Evolutionary conservation across 2,329 filamentous ascomycete genomes (phyloP), one percentile per base, ranked within the genome.

Genomic region (Trichoderma koningiopsis): DNA sequence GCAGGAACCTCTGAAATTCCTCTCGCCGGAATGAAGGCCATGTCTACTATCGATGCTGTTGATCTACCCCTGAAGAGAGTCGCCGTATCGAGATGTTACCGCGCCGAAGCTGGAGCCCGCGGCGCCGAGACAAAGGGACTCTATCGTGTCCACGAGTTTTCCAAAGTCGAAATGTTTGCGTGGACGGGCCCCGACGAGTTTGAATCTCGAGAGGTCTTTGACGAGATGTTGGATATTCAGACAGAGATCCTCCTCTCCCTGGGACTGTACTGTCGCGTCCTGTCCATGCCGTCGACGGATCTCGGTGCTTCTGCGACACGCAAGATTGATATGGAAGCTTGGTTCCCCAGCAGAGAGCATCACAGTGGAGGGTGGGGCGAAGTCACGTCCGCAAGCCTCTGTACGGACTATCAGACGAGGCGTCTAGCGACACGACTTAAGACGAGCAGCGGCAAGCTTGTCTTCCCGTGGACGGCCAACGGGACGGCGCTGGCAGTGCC

Each of bases 111-210:
- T 0, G 96, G 96, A 37, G 92, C 94, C 0, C 87, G 95, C 49
- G 96, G 96, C 35, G 90, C 91, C 29, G 93, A 96, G 74, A 97
- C 94, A 1, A 97, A 97, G 81, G 96, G 96, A 5, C 83, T 99
- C 1, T 99, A 98, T 81, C 91, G 96, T 33, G 96, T 99, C 4
- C 96, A 99, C 81, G 96, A 99, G 81, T 99, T 99, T 81, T 97
- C 94, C 33, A 99, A 99, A 79, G 95, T 99, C 0, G 96, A 99
- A 80, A 90, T 99, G 85, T 98, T 99, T 78, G 94, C 92, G 0
- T 99, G 96, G 96, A 91, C 93, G 5, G 75, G 85, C 35, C 88
- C 92, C 1, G 84, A 88, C 65, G 69, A 75, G 2, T 77, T 76
- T 37, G 77, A 79, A 52, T 83, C 88, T 0, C 82, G 85, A 8